A percentile compares a stretch with the other conserved stretches of the same genome.
phyloP scores from a whole-genome alignment of 225 moss, liverwort and hornwort species.

The Antitrichia curtipendula region DNA sequence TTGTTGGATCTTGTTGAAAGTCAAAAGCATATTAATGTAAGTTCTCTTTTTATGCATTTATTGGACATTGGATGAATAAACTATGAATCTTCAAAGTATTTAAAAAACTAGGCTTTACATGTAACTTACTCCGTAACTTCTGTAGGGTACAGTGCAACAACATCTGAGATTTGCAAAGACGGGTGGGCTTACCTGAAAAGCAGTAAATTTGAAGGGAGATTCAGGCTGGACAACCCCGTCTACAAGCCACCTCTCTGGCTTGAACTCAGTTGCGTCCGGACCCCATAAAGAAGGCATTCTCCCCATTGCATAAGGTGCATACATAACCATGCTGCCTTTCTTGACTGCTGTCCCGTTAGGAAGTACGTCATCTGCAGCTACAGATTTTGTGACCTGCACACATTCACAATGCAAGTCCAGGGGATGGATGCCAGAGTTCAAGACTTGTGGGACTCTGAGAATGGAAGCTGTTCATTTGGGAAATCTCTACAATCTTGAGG shows the following conservation, averaged over 20 bases:
- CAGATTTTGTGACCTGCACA: neutral
- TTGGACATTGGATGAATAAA: too few species aligned
- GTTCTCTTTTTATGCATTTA: too few species aligned
- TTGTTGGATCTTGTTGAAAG: too few species aligned
- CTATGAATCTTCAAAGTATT: too few species aligned
- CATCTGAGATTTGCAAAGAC: neutral
- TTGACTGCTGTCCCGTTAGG: conserved; percentile 39
- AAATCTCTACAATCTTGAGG: neutral
- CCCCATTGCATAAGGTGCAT: conserved; percentile 39
- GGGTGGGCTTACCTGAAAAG: conserved; percentile 38
- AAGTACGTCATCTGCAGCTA: conserved; percentile 13
- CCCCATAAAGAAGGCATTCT: conserved; percentile 53
- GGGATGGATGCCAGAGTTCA: neutral
- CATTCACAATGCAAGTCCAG: neutral
- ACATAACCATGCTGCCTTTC: conserved; percentile 15
- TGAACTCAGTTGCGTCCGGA: conserved; percentile 28
- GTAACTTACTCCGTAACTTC: too few species aligned
- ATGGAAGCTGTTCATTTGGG: neutral
- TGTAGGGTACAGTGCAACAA: too few species aligned
- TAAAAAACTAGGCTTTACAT: too few species aligned
- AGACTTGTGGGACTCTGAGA: neutral
- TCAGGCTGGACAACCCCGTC: conserved; percentile 25
- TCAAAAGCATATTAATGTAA: too few species aligned
- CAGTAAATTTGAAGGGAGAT: conserved; percentile 49
- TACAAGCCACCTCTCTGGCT: conserved; percentile 55